Conservation (phyloP, 495 filamentous ascomycete genomes). For the Neurospora sp. region DNA sequence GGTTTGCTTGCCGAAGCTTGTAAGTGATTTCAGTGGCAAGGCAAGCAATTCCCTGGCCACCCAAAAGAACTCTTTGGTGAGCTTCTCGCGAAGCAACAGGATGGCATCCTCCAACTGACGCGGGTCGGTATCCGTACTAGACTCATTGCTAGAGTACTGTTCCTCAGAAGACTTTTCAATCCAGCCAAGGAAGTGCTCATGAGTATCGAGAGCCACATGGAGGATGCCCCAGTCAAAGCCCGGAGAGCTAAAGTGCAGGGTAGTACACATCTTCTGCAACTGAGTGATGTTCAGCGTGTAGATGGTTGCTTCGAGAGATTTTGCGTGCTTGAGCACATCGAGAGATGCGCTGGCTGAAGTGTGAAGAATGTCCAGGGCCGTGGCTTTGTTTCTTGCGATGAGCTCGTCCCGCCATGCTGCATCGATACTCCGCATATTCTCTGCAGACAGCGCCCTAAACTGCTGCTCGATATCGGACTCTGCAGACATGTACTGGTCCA, state of each 20-base stretch:
- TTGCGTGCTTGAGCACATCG: conserved; percentile 28
- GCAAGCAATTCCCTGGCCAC: conserved; percentile 27
- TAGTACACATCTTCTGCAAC: conserved; percentile 34
- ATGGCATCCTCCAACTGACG: conserved; percentile 34
- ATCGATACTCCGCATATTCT: conserved; percentile 25
- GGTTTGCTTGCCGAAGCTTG: conserved; percentile 8
- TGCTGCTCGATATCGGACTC: conserved; percentile 41
- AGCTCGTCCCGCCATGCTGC: conserved; percentile 30
- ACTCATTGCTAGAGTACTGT: conserved; percentile 21
- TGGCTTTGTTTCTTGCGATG: conserved; percentile 33
- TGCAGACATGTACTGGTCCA: conserved; percentile 38
- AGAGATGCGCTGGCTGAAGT: conserved; percentile 30
- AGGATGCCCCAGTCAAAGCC: conserved; percentile 35
- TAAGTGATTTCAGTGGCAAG: conserved; percentile 6
- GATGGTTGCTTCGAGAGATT: conserved; percentile 24
- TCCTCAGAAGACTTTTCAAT: conserved; percentile 29
- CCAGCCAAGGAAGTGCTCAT: conserved; percentile 27
- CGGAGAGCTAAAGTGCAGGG: conserved; percentile 27
- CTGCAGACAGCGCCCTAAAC: conserved; percentile 29
- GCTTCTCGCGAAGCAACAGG: conserved; percentile 29
- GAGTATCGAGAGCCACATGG: conserved; percentile 25
- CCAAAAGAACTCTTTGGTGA: conserved; percentile 30
- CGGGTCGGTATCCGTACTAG: conserved; percentile 16
- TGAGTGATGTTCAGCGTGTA: conserved; percentile 30
- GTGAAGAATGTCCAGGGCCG: conserved; percentile 35